Evolutionary conservation across 371 early-diverging fungal genomes (phyloP), one percentile per base, ranked within the genome.

Genomic region (Apophysomyces trapeziformis): DNA sequence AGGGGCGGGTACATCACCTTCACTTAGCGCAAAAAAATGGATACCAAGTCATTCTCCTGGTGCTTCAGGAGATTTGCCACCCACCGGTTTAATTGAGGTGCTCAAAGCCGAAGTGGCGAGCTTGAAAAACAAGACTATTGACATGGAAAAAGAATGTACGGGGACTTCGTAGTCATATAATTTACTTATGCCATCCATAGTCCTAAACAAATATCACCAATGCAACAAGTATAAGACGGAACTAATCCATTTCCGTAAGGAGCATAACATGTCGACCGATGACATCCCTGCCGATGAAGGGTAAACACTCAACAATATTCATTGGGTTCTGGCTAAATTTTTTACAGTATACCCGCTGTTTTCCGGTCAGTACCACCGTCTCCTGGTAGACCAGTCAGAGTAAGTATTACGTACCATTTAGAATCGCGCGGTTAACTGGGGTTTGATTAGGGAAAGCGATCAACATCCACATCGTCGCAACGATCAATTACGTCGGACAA

Each of bases 141-240:
- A 91, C 50, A 84, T 91, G 66, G 92, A 92, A 70, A 88, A 87
- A 67, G 93, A 93, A 81, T 86, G 90, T 86, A 83, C 32, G 67
- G 78, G 50, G 35, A 12, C 21, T 21, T 32, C 35, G 1, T 57
- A 18, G 32, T 57, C 13, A 32, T 13, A 18, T n/a, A 6, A 13
- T 5, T 18, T 18, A 45, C 16, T 45, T 18, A 45, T 45, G 5
- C 13, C n/a, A n/a, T 18, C 8, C 35, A 3, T 58, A 87, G 88
- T 86, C 57, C 65, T 87, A 46, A 77, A 81, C 64, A 91, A 88
- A 70, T 86, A 85, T 64, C 86, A 82, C 58, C 92, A 89, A 67
- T 87, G 88, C 67, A 88, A 88, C 72, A 79, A 85, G 47, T 87
- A 88, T 71, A 86, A 90, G 60, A 82, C 85, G 54, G 93, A 92